A percentile compares a stretch with the other conserved stretches of the same genome.
Evolutionary conservation across 2,329 filamentous ascomycete species (phyloP).

Genomic region (Aspergillus tamarii): DNA sequence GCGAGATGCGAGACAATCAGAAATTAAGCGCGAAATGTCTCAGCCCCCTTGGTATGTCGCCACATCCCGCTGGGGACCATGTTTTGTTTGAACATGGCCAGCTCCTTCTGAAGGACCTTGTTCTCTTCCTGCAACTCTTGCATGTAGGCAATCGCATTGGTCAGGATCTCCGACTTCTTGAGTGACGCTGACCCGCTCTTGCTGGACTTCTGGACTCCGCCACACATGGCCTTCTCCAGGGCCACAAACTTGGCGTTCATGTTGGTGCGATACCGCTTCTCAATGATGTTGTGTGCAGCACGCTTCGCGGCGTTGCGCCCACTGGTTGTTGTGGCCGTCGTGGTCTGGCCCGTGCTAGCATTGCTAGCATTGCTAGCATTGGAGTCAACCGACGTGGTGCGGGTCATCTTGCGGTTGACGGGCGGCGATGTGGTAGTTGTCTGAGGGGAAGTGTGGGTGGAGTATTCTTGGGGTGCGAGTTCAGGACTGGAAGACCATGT

Average conservation of each 20-base stretch:
- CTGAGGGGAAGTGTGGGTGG: slow-evolving; percentile 17
- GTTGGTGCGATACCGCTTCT: slow-evolving; percentile 47
- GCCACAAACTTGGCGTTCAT: slow-evolving; percentile 48
- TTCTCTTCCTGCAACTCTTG: slow-evolving; percentile 41
- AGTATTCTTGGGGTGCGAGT: slow-evolving; percentile 29
- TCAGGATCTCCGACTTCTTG: slow-evolving; percentile 44
- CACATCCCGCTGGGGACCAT: slow-evolving; percentile 30
- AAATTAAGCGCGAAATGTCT: slow-evolving; percentile 9
- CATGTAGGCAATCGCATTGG: slow-evolving; percentile 41
- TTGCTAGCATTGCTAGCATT: slow-evolving; percentile 21
- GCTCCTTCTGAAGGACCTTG: slow-evolving; percentile 35
- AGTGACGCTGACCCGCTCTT: slow-evolving; percentile 36
- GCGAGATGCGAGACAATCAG: neutral
- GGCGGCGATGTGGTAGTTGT: slow-evolving; percentile 11
- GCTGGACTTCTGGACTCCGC: slow-evolving; percentile 27
- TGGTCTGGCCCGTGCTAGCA: slow-evolving; percentile 23
- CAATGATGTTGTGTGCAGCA: slow-evolving; percentile 46
- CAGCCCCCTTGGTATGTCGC: slow-evolving; percentile 22
- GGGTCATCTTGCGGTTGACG: slow-evolving; percentile 26
- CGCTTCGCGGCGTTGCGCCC: slow-evolving; percentile 43
- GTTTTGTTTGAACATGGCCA: slow-evolving; percentile 34
- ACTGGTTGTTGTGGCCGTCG: slow-evolving; percentile 11
- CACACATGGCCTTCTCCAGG: slow-evolving; percentile 41
- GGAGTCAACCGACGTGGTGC: slow-evolving; percentile 32
- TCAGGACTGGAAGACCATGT: slow-evolving; percentile 35